Percentiles rank a stretch among this genome's conserved stretches.
Evolutionary conservation across 768 basidiomycete species (phyloP).

Genomic region (Rossbeevera mucosa): DNA sequence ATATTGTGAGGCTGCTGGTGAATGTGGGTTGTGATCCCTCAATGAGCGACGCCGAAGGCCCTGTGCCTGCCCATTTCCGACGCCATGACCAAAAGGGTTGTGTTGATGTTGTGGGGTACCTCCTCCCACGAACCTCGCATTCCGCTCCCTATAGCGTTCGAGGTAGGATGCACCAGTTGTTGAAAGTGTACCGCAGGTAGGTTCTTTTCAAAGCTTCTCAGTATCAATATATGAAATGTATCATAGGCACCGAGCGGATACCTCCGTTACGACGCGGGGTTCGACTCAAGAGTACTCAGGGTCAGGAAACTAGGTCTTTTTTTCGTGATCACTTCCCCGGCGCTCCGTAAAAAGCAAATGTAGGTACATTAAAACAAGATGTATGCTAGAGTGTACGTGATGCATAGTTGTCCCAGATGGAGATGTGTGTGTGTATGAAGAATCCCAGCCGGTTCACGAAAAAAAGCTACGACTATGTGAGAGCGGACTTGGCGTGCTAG

Average conservation of each 20-base stretch:
- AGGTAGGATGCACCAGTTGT: neutral
- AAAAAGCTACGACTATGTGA: conserved; percentile 38
- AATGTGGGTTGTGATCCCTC: conserved; percentile 3
- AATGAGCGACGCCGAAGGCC: neutral
- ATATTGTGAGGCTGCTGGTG: neutral
- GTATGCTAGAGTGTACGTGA: conserved; percentile 14
- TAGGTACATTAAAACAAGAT: conserved; percentile 12
- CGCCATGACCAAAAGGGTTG: neutral
- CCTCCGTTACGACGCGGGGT: no score
- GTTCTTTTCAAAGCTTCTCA: neutral
- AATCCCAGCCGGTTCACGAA: conserved; percentile 17
- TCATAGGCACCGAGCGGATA: no score
- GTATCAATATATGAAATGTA: no score
- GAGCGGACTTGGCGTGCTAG: conserved; percentile 59
- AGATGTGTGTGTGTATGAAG: conserved; percentile 10
- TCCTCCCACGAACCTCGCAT: neutral
- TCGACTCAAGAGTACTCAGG: no score
- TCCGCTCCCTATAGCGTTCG: neutral
- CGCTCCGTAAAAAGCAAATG: neutral
- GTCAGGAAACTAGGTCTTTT: no score
- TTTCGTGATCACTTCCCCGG: no score
- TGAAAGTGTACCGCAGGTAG: neutral
- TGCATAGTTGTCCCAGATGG: conserved; percentile 1
- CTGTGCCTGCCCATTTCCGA: neutral
- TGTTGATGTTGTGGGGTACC: neutral